These are phyloP conservation scores for Paramecium sexaurelia DNA, from an alignment of 73 alveolate species.

Conservation along the genomic window DNA sequence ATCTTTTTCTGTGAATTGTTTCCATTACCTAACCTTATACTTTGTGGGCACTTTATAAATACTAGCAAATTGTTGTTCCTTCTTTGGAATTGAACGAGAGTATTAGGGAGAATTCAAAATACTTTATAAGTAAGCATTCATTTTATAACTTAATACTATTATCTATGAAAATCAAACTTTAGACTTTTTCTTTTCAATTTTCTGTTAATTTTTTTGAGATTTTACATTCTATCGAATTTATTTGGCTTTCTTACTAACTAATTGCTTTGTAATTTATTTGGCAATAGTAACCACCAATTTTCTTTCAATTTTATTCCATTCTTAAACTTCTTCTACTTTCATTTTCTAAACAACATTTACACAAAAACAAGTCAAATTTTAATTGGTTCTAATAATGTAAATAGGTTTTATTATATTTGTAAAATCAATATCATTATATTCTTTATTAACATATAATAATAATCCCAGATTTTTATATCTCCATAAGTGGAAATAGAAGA, in stretches of 20 bases:
- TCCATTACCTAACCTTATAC: neutral
- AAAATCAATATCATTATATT: neutral
- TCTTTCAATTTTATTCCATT: neutral
- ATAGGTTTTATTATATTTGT: neutral
- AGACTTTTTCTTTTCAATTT: neutral
- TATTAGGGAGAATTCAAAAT: neutral
- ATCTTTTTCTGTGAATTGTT: neutral
- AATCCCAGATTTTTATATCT: conserved; percentile 16
- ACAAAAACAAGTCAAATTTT: neutral
- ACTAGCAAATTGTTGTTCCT: conserved; percentile 6
- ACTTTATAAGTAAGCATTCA: neutral
- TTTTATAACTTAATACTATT: neutral
- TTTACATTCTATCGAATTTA: neutral
- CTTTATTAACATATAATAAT: neutral
- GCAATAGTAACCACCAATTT: neutral
- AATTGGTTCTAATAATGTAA: neutral
- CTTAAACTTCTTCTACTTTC: neutral
- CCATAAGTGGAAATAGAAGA: neutral
- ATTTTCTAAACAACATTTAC: neutral
- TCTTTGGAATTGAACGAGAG: conserved; percentile 10
- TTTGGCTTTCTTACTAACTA: neutral
- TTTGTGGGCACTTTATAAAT: neutral
- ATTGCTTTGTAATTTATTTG: neutral
- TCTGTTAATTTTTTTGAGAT: neutral
- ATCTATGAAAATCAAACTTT: neutral